A percentile compares a stretch with the other conserved stretches of the same genome.
These are phyloP conservation scores for Daedaleopsis nitida DNA, from an alignment of 768 basidiomycete species.

Conservation along the genomic window DNA sequence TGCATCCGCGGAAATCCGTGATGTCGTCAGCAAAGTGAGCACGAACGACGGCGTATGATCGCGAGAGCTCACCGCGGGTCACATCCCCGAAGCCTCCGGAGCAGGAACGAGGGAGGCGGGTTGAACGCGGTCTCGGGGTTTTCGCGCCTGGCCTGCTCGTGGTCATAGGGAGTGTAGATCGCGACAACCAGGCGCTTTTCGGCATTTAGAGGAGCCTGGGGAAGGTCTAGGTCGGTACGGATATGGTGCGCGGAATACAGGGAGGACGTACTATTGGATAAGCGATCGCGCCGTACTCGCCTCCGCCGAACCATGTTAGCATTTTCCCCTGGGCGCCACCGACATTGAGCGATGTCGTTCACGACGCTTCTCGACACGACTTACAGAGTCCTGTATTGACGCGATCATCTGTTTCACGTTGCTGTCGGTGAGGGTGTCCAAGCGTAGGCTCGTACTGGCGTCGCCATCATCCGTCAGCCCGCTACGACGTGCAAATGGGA, in stretches of 20 bases:
- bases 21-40: no score
- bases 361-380: background rate
- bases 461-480: background rate
- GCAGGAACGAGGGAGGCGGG: background rate
- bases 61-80: background rate
- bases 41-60: no score
- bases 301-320: conserved; percentile 15
- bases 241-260: background rate
- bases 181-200: conserved; percentile 9
- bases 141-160: background rate
- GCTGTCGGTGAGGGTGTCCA: no score
- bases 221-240: background rate
- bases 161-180: conserved; percentile 1
- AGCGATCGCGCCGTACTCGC: conserved; percentile 16
- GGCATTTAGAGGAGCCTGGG: conserved; percentile 5
- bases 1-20: background rate
- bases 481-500: background rate
- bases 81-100: background rate
- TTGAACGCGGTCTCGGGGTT: no score
- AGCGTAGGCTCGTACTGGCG: no score
- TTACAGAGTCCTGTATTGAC: conserved; percentile 12
- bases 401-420: conserved; percentile 10
- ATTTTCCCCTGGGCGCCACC: conserved; percentile 10
- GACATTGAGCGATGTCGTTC: background rate
- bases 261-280: conserved; percentile 18